Evolutionary conservation across 768 basidiomycete species (phyloP).

Genomic region (Hygrophoropsis aurantiaca): DNA sequence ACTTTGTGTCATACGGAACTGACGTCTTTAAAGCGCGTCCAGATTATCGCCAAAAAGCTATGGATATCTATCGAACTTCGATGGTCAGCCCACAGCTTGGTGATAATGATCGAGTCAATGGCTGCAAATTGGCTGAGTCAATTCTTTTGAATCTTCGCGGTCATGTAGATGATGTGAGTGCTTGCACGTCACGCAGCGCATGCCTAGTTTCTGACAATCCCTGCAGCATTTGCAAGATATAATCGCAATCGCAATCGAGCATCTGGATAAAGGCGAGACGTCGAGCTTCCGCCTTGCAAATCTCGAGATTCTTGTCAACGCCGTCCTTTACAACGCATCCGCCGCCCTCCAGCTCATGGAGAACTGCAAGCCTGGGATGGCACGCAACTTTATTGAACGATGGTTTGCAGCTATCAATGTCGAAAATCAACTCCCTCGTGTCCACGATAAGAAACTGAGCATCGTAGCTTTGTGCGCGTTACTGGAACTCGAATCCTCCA

Average conservation of each 20-base stretch:
- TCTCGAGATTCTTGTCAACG: slow-evolving; percentile 80
- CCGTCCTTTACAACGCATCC: slow-evolving; percentile 80
- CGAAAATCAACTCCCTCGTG: slow-evolving; percentile 64
- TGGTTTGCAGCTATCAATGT: slow-evolving; percentile 78
- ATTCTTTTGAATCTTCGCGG: slow-evolving; percentile 80
- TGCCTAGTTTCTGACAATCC: slow-evolving; percentile 3
- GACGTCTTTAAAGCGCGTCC: slow-evolving; percentile 70
- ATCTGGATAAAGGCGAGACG: slow-evolving; percentile 64
- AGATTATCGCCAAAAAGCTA: slow-evolving; percentile 76
- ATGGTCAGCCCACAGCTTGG: slow-evolving; percentile 72
- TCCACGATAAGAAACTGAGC: slow-evolving; percentile 88
- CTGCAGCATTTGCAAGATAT: slow-evolving; percentile 63
- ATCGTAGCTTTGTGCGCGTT: slow-evolving; percentile 75
- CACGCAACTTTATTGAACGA: slow-evolving; percentile 76
- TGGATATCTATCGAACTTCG: slow-evolving; percentile 81
- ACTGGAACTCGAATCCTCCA: slow-evolving; percentile 63
- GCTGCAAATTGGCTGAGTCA: slow-evolving; percentile 82
- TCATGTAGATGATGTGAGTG: slow-evolving; percentile 71
- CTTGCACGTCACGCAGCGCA: too few relatives aligned
- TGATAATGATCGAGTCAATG: slow-evolving; percentile 81
- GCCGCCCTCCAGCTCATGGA: slow-evolving; percentile 80
- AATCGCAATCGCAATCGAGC: slow-evolving; percentile 57
- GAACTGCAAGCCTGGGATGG: slow-evolving; percentile 50
- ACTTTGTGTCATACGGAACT: slow-evolving; percentile 82
- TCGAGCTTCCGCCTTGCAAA: slow-evolving; percentile 69